Evolutionary conservation across 2,329 filamentous ascomycete genomes (phyloP).

Genomic region (Alternaria metachromatica): DNA sequence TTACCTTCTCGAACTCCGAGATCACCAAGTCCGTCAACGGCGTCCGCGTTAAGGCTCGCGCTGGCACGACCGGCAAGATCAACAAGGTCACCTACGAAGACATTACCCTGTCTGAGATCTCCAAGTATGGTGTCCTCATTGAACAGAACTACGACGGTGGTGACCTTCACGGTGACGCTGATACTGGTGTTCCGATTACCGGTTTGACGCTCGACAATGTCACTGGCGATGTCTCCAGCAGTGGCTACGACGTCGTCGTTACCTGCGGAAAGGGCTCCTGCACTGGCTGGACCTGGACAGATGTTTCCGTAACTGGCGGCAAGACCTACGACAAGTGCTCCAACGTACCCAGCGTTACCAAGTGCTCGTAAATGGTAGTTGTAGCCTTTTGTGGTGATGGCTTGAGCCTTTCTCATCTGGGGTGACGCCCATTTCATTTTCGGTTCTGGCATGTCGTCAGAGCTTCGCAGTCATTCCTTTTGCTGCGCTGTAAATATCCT

Average conservation of each 20-base stretch:
- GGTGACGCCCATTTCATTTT: not conserved
- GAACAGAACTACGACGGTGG: conserved; percentile 61
- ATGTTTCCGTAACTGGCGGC: conserved; percentile 50
- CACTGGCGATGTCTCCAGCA: conserved; percentile 40
- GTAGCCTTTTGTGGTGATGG: not conserved
- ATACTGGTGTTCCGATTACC: conserved; percentile 56
- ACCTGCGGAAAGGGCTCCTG: conserved; percentile 58
- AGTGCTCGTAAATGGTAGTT: conserved; percentile 17
- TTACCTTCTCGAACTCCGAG: conserved; percentile 58
- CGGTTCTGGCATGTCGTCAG: not conserved
- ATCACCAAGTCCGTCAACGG: conserved; percentile 62
- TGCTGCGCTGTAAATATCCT: conserved; percentile 1
- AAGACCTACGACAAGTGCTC: conserved; percentile 42
- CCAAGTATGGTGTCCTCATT: conserved; percentile 55
- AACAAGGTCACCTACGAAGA: conserved; percentile 55
- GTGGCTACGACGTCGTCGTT: conserved; percentile 60
- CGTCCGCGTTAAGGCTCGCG: conserved; percentile 64
- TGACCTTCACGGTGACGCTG: conserved; percentile 51
- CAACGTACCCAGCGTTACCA: conserved; percentile 41
- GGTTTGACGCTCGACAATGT: conserved; percentile 51
- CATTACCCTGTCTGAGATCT: conserved; percentile 54
- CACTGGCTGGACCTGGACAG: conserved; percentile 62
- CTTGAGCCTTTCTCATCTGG: not conserved
- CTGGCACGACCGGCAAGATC: conserved; percentile 59
- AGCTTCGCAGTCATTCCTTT: not conserved